Conservation (phyloP, 805 yeast species). For the Metschnikowia continentalis region DNA sequence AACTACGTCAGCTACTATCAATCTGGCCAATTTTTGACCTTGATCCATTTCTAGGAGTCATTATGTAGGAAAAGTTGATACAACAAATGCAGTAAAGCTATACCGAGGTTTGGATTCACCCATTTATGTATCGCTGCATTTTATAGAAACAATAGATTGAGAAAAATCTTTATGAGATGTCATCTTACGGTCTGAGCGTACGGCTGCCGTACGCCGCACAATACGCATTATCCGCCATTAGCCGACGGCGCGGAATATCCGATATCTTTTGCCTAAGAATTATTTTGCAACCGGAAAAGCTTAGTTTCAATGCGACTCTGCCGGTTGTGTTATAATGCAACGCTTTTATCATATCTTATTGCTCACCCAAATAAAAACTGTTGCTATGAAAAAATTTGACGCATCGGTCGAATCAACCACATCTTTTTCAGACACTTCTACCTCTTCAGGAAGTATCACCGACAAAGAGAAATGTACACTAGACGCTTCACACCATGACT, state of each 20-base stretch:
- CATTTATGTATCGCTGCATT: too few relatives aligned
- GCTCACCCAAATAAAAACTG: neutral
- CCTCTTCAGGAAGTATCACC: neutral
- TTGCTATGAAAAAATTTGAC: neutral
- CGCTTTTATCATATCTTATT: neutral
- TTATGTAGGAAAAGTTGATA: too few relatives aligned
- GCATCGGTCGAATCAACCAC: neutral
- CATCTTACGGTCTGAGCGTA: neutral
- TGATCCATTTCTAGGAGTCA: too few relatives aligned
- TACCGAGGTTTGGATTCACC: too few relatives aligned
- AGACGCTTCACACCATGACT: neutral
- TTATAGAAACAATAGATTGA: neutral
- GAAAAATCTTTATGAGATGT: neutral
- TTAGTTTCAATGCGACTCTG: neutral
- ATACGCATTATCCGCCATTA: slow-evolving; percentile 9
- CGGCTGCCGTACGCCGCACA: neutral
- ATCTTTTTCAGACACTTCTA: neutral
- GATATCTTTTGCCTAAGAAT: neutral
- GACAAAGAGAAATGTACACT: neutral
- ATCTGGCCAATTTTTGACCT: too few relatives aligned
- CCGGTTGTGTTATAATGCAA: neutral
- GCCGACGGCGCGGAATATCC: slow-evolving; percentile 9
- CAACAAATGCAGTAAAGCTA: too few relatives aligned
- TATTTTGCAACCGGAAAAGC: slow-evolving; percentile 13
- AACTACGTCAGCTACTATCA: too few relatives aligned